These are phyloP conservation scores for Amanita phalloides DNA, from an alignment of 768 basidiomycete genomes.

Conservation along the genomic window DNA sequence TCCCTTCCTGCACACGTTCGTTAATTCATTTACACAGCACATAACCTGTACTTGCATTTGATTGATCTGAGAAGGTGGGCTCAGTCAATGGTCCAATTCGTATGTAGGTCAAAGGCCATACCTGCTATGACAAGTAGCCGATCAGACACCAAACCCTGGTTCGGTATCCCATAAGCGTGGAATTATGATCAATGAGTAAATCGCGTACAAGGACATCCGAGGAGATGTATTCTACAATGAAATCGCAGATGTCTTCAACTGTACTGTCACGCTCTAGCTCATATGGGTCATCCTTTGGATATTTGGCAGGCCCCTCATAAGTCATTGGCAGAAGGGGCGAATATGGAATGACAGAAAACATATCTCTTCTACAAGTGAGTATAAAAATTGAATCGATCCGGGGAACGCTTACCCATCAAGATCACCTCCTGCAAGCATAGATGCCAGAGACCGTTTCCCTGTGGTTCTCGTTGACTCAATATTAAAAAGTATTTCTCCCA, in stretches of 20 bases:
- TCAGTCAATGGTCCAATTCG: not conserved
- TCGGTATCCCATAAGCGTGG: slow-evolving; percentile 1
- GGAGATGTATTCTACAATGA: slow-evolving; percentile 76
- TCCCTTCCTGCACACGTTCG: slow-evolving; percentile 37
- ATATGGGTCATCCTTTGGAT: slow-evolving; percentile 26
- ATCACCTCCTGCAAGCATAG: slow-evolving; percentile 66
- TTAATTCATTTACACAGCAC: not conserved
- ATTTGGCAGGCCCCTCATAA: slow-evolving; percentile 40
- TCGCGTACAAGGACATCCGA: slow-evolving; percentile 63
- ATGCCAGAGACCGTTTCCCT: slow-evolving; percentile 58
- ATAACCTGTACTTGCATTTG: slow-evolving; percentile 30
- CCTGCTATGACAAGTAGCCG: slow-evolving; percentile 65
- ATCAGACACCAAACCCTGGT: slow-evolving; percentile 58
- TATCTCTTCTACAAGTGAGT: slow-evolving; percentile 32
- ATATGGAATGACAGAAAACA: slow-evolving; percentile 51
- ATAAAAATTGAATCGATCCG: not conserved
- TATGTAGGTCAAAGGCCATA: slow-evolving; percentile 15
- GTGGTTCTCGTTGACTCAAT: not conserved
- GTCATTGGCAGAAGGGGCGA: slow-evolving; percentile 42
- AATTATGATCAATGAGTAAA: not conserved
- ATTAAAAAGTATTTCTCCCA: not conserved
- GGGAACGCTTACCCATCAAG: slow-evolving; percentile 52
- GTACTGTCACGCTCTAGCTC: slow-evolving; percentile 38
- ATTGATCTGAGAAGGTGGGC: slow-evolving; percentile 46
- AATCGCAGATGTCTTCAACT: slow-evolving; percentile 67